Evolutionary conservation across 192 early-diverging fungal species (phyloP).

Genomic region (Gamsiella multidivaricata): DNA sequence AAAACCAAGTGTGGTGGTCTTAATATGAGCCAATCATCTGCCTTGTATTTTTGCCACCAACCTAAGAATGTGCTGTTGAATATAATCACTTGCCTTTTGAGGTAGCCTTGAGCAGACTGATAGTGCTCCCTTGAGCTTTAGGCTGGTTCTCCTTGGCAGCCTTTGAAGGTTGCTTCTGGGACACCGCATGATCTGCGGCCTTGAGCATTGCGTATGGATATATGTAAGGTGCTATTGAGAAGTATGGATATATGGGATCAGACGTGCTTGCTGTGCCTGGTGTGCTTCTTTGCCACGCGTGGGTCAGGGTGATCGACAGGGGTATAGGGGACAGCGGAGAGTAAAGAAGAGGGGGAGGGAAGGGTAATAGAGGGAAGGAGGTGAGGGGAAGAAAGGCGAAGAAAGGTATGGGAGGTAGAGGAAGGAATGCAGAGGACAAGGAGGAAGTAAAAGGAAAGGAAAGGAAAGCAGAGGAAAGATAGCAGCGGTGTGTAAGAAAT

Average conservation of each 20-base stretch:
- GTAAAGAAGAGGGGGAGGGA: neutral
- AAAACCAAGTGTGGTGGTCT: too few relatives aligned
- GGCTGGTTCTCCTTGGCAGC: conserved; percentile 1
- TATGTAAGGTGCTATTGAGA: neutral
- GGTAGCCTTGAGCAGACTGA: conserved; percentile 43
- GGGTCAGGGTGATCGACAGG: too few relatives aligned
- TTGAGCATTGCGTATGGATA: conserved; percentile 7
- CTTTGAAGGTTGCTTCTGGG: conserved; percentile 9
- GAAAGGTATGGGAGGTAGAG: neutral
- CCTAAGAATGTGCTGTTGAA: too few relatives aligned
- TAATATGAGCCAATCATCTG: too few relatives aligned
- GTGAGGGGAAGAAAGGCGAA: neutral
- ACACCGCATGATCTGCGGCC: neutral
- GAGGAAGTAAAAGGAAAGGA: neutral
- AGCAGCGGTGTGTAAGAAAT: neutral
- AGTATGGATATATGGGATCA: too few relatives aligned
- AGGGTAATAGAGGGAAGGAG: conserved; percentile 3
- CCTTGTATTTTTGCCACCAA: too few relatives aligned
- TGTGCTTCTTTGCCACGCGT: too few relatives aligned
- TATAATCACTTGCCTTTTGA: conserved; percentile 53
- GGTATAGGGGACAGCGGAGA: neutral
- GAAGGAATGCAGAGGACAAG: neutral
- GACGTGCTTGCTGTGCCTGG: too few relatives aligned
- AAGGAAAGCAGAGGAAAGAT: neutral
- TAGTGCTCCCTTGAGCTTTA: conserved; percentile 13